Evolutionary conservation across 2,329 filamentous ascomycete genomes (phyloP).

Genomic region (Trichoderma cornu-damae): DNA sequence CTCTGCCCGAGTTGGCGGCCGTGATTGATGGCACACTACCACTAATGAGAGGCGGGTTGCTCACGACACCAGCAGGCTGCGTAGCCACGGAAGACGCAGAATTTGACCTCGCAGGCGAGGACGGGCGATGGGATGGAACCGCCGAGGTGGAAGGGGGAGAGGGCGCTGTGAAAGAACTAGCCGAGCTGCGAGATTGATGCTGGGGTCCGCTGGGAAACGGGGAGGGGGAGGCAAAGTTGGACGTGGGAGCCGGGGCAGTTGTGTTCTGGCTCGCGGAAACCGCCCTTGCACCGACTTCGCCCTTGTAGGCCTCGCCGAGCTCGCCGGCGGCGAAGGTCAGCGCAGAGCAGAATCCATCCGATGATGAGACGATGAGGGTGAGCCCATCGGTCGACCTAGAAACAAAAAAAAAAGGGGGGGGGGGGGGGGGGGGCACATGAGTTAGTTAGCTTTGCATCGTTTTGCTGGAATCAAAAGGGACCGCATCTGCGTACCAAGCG

Average conservation of each 20-base stretch:
- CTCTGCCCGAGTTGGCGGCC: conserved; percentile 63
- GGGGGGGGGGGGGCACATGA: conserved; percentile 29
- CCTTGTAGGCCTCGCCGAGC: conserved; percentile 74
- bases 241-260: conserved; percentile 65
- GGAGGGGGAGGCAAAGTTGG: conserved; percentile 56
- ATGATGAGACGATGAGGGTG: conserved; percentile 85
- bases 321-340: conserved; percentile 80
- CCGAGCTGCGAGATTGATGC: conserved; percentile 55
- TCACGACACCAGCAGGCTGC: conserved; percentile 57
- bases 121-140: conserved; percentile 59
- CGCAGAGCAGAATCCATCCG: conserved; percentile 94
- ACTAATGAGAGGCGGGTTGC: conserved; percentile 72
- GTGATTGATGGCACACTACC: conserved; percentile 73
- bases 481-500: conserved; percentile 64
- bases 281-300: conserved; percentile 54
- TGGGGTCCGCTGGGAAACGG: conserved; percentile 47
- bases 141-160: conserved; percentile 50
- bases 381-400: conserved; percentile 49
- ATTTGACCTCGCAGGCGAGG: conserved; percentile 79
- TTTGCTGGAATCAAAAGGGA: background rate
- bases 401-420: too few species aligned
- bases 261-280: conserved; percentile 58
- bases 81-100: conserved; percentile 77
- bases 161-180: conserved; percentile 53
- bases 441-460: conserved; percentile 14